Base-by-base conservation (phyloP, 257 asterid genomes). In the Capsicum baccatum region DNA sequence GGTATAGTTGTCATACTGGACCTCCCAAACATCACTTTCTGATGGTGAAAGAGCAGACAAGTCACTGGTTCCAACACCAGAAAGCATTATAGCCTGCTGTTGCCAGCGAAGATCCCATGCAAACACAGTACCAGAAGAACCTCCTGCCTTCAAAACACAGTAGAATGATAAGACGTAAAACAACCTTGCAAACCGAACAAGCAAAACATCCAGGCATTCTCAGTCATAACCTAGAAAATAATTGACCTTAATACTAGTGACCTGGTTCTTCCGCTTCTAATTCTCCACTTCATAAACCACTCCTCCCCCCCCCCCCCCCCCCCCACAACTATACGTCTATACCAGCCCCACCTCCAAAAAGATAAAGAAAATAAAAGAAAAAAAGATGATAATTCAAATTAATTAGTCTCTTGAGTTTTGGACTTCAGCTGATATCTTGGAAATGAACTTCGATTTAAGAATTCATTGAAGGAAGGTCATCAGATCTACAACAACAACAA, bases 31-130 rank as follows among this genome's bases (percentile, higher is more conserved):
- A 80, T 94, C 98, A 90, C 99, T 94, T 86, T 96, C 98, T 2
- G 89, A 90, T 66, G 91, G 87, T 35, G 95, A 85, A 88, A 90
- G 87, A 55, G 86, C 63, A 14, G 90, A 87, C 54, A 84, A 79
- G 83, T 86, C 92, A 79, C 85, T 82, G 55, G 71, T 83, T 83
- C 88, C 93, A 33, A 84, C 86, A 13, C 98, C 94, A 4, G 94
- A 90, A 74, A 96, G 91, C 67, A 92, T 59, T 87, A 92, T 80
- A 39, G 98, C 92, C 85, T 94, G 92, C 66, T 92, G 90, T 71
- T 94, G 98, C 89, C 90, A 88, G 78, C 99, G 98, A 78, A 88
- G 93, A 84, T 96, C 99, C 99, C 99, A 96, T 84, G 98, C 98
- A 92, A 96, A 96, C 73, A 96, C 92, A 62, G 91, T 91, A 86